phyloP scores from a whole-genome alignment of 306 rosid species.

The Cucurbita ficifolia region DNA sequence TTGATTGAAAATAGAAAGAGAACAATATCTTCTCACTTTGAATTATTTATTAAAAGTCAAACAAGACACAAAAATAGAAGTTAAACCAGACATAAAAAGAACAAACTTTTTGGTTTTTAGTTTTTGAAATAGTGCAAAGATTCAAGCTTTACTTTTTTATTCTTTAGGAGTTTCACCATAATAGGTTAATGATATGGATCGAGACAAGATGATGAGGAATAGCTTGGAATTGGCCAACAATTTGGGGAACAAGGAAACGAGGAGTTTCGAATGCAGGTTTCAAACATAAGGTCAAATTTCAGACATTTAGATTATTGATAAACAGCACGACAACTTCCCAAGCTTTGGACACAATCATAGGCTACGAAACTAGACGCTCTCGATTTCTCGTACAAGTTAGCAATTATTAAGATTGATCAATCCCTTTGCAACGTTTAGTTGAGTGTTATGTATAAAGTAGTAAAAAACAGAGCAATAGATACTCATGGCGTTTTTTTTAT shows the following conservation, averaged over 20 bases:
- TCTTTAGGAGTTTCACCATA: neutral
- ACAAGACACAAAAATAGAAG: no score
- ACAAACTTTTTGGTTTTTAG: neutral
- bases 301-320: neutral
- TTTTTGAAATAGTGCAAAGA: neutral
- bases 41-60: no score
- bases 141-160: neutral
- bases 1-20: no score
- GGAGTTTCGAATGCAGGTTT: neutral
- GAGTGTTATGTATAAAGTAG: neutral
- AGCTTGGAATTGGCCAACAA: neutral
- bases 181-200: neutral
- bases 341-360: neutral
- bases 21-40: no score
- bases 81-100: neutral
- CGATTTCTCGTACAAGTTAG: neutral
- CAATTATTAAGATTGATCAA: neutral
- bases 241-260: neutral
- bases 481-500: no score
- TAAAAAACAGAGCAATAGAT: neutral
- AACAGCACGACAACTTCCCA: constrained; percentile 3
- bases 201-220: neutral
- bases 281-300: neutral
- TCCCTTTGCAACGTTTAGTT: neutral
- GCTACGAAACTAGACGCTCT: neutral